Base-by-base conservation (phyloP, 441 rosid genomes). In the Populus trichocarpa region DNA sequence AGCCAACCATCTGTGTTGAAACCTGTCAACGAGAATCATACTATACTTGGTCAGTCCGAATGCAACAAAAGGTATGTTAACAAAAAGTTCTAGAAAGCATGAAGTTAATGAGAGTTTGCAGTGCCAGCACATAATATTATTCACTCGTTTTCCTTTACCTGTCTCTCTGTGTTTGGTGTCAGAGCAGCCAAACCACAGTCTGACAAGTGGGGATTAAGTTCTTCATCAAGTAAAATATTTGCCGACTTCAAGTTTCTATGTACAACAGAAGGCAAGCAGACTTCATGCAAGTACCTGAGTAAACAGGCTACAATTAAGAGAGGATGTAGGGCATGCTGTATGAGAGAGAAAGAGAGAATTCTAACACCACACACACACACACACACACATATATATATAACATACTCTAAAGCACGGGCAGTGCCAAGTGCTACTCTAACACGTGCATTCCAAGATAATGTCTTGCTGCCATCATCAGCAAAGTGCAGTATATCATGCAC, bases 361-460 rank as follows among this genome's bases (percentile, higher is more conserved):
- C 42, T 53, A 81, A 76, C 38, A 38, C 18, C 46, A 80, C 67
- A 79, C 72, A 68, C 74, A 22, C 11, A 18, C 70, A 67, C 11
- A 18, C 46, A 80, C 69, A 79, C 36, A 33, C 72, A 68, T 67
- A 22, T 1, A 18, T 3, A 82, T 26, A 71, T 74, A 71, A 87
- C 98, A 71, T 93, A 95, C 99, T 94, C 99, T 84, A 96, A 86
- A 83, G 99, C 97, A 75, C 97, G 90, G 53, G 99, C 93, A 36
- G 98, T 91, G 74, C 98, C 98, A 73, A 96, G 97, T 14, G 98
- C 98, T n/a, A 94, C 96, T 81, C 97, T 86, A 80, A 94, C 99
- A 68, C 99, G 98, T 18, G 91, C 96, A 84, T 96, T 96, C 99
- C 99, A 96, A 69, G 90, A 86, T 65, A 96, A 83, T 1, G 80